Base-by-base conservation (phyloP, 2,329 filamentous ascomycete species). In the Penicillium sp. region DNA sequence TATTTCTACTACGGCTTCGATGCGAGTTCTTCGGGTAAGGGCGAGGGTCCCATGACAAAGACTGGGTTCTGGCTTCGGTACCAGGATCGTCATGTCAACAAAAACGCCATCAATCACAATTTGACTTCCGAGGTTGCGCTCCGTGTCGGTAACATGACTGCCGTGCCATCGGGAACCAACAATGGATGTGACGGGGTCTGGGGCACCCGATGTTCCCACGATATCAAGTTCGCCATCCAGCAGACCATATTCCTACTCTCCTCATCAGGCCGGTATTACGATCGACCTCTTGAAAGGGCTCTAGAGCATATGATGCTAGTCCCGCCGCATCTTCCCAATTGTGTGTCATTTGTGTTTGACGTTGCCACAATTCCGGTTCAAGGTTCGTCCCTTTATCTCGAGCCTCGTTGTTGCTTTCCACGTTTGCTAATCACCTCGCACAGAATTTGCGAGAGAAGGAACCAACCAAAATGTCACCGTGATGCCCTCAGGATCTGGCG, bases 131-230 rank as follows among this genome's bases (percentile, higher is more conserved):
- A 74, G 36, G 49, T 72, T 23, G 70, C 64, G 6, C 52, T 74
- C 36, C 70, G 70, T 10, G 58, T 73, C 15, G 70, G 70, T 0
- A 73, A 74, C 46, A 24, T 72, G 21, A 70, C 67, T 3, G 70
- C 67, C n/a, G 67, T 61, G 12, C 68, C 69, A 4, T 63, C 61
- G 3, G 69, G 70, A 2, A 44, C 39, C 5, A 71, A 68, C 42
- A 72, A 73, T 59, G 70, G 69, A 38, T 73, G 71, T 45, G 68
- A 74, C 50, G 65, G 68, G 12, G 65, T 74, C 29, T 73, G 70
- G 71, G 69, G 70, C 1, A 31, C 56, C 4, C 46, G 56, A 23
- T 74, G 71, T 53, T 70, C 70, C 1, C 46, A 49, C 5, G 64
- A 70, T 45, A 53, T 74, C 36, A 72, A 68, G 47, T 49, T 42